A percentile compares a stretch with the other conserved stretches of the same genome.
Evolutionary conservation across 78 protist species (phyloP).

Genomic region (Polysphondylium violaceum): DNA sequence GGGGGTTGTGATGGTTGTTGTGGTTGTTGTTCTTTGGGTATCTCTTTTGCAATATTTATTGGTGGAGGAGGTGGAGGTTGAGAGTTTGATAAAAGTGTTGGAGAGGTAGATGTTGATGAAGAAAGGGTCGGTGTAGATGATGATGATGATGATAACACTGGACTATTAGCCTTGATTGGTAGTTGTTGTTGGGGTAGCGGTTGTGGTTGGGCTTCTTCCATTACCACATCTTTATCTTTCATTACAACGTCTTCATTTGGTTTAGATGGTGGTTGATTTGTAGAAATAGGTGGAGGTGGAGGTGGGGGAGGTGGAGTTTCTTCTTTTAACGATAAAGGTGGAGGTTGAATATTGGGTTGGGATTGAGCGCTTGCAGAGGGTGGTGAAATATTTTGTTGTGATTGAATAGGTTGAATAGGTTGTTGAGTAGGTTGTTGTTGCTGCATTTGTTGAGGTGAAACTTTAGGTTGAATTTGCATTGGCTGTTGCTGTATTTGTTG

Average conservation of each 20-base stretch:
- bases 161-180: neutral
- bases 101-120: neutral
- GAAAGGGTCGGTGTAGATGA: neutral
- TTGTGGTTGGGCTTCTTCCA: neutral
- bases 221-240: neutral
- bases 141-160: slow-evolving; percentile 7
- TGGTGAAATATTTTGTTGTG: neutral
- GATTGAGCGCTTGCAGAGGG: neutral
- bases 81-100: neutral
- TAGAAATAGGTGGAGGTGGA: neutral
- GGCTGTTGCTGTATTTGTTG: neutral
- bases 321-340: too few species aligned
- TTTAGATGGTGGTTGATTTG: neutral
- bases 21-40: neutral
- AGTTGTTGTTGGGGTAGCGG: neutral
- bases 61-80: neutral
- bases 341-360: neutral
- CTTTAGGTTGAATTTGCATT: neutral
- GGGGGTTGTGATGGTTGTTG: neutral
- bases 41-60: too few species aligned
- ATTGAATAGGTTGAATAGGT: neutral
- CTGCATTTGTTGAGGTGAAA: neutral
- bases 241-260: neutral
- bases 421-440: neutral
- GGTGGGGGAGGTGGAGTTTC: neutral